phyloP scores from a whole-genome alignment of 164 flowering plant species.

The Nelumbo lutea region DNA sequence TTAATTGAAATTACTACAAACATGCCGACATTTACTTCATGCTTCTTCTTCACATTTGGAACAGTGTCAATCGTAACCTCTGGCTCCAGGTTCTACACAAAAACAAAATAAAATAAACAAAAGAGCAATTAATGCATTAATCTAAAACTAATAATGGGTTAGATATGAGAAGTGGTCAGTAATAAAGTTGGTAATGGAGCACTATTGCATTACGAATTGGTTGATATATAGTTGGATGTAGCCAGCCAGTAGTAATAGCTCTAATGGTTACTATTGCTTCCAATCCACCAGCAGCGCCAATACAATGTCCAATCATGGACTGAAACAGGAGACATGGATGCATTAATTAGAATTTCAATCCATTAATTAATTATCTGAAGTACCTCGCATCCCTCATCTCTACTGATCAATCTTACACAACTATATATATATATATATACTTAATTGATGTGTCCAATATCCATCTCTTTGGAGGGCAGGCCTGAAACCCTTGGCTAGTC shows the following conservation, averaged over 20 bases:
- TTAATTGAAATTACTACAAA: conserved; percentile 2
- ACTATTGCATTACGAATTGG: conserved; percentile 51
- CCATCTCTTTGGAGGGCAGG: too few species aligned
- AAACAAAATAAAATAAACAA: not conserved
- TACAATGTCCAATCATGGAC: conserved; percentile 75
- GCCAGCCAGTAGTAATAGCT: conserved; percentile 65
- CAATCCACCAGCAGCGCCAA: conserved; percentile 69
- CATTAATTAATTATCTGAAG: too few species aligned
- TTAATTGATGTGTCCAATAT: too few species aligned
- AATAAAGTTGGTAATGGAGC: not conserved
- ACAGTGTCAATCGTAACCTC: conserved; percentile 68
- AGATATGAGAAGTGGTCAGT: not conserved
- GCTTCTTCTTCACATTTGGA: conserved; percentile 68
- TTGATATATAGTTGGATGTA: conserved; percentile 69
- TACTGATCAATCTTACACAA: too few species aligned
- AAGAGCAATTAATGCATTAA: too few species aligned
- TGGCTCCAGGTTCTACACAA: conserved; percentile 54
- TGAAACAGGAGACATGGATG: conserved; percentile 15
- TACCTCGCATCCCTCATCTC: too few species aligned
- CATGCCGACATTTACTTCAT: conserved; percentile 76
- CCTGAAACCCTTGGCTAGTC: too few species aligned
- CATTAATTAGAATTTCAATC: too few species aligned
- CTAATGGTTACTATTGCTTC: conserved; percentile 68
- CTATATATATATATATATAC: too few species aligned
- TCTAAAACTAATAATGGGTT: not conserved